Evolutionary conservation across 108 stramenopile species (phyloP), one percentile per base, ranked within the genome.

Genomic region (Mayamaea pseudoterrestris): DNA sequence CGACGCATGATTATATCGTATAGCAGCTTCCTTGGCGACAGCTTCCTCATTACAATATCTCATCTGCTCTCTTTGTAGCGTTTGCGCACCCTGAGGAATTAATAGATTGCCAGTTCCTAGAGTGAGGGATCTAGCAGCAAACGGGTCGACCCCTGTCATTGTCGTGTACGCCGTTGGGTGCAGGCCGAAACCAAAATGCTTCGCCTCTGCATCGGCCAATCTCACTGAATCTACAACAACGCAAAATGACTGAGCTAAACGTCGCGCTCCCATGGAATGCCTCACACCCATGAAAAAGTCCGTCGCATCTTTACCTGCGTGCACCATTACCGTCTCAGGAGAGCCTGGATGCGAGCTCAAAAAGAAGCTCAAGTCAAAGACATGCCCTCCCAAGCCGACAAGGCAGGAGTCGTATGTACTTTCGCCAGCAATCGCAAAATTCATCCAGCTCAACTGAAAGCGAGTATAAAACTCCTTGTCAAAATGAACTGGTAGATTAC

Each of bases 361-460:
- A 65, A 97, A 97, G n/a, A 55, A 43, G 24, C 90, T 86, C 44
- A 97, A 73, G 58, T 97, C 85, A 53, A 84, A 93, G 14, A 89
- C 76, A 47, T 81, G 68, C 0, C 89, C 86, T 63, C 86, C 77
- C 5, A 97, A 49, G 8, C 89, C 92, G n/a, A 94, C 75, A 44
- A 93, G 55, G 57, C 91, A 94, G 20, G 47, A 44, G 0, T 64
- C 48, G n/a, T 55, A 60, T 17, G 74, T 68, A 54, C 65, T 66
- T 37, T 74, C 57, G 3, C 84, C 91, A 6, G 84, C 84, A 16
- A 93, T 47, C 16, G 70, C 51, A 47, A 76, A 89, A 29, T 83
- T 63, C 9, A 81, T 28, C 67, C 80, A 89, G 9, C 68, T 47
- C 46, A 73, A 66, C 6, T 77, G 67, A 57, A 86, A 87, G 7